phyloP scores from a whole-genome alignment of 2,329 filamentous ascomycete genomes.

The Teratosphaeriaceae sp. region DNA sequence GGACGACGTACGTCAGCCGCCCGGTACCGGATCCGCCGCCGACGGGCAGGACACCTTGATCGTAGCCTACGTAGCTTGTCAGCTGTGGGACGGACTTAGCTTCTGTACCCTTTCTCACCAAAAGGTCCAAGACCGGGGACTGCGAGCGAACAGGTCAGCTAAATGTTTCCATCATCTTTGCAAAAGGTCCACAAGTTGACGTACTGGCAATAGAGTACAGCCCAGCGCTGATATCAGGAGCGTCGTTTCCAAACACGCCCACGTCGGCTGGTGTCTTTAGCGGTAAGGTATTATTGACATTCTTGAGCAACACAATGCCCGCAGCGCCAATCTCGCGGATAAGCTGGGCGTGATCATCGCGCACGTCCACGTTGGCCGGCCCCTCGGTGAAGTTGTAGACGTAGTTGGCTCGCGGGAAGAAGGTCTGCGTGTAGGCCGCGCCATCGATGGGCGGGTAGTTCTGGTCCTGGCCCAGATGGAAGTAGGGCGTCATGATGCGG shows the following conservation, averaged over 20 bases:
- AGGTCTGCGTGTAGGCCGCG: slow-evolving; percentile 15
- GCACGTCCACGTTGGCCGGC: slow-evolving; percentile 30
- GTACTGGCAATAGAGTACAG: slow-evolving; percentile 30
- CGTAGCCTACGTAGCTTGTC: slow-evolving; percentile 21
- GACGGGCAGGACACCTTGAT: slow-evolving; percentile 38
- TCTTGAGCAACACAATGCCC: slow-evolving; percentile 53
- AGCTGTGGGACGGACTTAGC: too few relatives aligned
- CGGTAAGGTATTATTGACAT: slow-evolving; percentile 47
- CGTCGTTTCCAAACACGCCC: slow-evolving; percentile 45
- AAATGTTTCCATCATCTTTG: too few relatives aligned
- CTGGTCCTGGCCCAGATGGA: slow-evolving; percentile 47
- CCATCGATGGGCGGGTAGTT: slow-evolving; percentile 34
- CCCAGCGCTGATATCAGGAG: slow-evolving; percentile 44
- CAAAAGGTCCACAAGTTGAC: too few relatives aligned
- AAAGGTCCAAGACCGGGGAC: too few relatives aligned
- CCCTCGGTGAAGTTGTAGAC: slow-evolving; percentile 29
- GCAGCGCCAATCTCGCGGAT: slow-evolving; percentile 37
- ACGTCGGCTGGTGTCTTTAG: slow-evolving; percentile 42
- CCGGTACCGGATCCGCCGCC: slow-evolving; percentile 39
- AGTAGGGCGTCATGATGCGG: slow-evolving; percentile 46
- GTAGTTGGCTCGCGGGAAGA: slow-evolving; percentile 12
- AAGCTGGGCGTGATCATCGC: slow-evolving; percentile 27
- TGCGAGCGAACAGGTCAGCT: too few relatives aligned
- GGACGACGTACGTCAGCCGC: slow-evolving; percentile 32
- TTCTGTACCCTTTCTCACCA: too few relatives aligned